phyloP scores from a whole-genome alignment of 2,329 filamentous ascomycete species.

The Aspergillus sp. region DNA sequence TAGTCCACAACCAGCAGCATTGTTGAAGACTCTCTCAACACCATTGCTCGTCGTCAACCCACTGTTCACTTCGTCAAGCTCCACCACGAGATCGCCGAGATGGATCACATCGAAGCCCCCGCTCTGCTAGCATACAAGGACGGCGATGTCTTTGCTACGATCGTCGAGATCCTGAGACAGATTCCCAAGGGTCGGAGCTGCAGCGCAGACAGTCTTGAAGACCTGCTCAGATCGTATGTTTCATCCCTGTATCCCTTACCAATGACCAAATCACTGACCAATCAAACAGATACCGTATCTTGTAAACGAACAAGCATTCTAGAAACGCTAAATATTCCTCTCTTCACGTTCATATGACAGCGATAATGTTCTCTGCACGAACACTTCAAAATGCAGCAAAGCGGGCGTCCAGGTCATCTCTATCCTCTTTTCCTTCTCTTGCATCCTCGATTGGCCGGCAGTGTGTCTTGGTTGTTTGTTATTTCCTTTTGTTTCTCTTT shows the following conservation, averaged over 20 bases:
- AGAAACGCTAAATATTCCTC: not conserved
- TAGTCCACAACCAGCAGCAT: constrained; percentile 73
- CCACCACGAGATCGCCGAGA: constrained; percentile 88
- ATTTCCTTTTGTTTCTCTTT: not conserved
- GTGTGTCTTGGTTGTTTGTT: not conserved
- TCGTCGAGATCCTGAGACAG: constrained; percentile 84
- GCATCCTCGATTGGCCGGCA: not conserved
- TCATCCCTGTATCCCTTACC: not conserved
- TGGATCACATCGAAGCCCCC: constrained; percentile 84
- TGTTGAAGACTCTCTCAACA: constrained; percentile 75
- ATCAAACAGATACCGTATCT: constrained; percentile 7
- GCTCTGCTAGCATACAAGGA: constrained; percentile 86
- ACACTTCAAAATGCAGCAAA: constrained; percentile 1
- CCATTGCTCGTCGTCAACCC: constrained; percentile 70
- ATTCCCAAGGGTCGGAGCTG: constrained; percentile 64
- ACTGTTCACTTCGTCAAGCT: constrained; percentile 86
- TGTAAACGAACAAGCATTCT: constrained; percentile 1
- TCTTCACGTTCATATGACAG: not conserved
- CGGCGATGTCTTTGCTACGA: constrained; percentile 85
- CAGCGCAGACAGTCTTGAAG: constrained; percentile 58
- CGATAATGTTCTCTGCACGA: not conserved
- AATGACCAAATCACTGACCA: not conserved
- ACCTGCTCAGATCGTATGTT: constrained; percentile 57
- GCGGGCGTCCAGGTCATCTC: constrained; percentile 6
- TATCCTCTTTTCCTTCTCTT: not conserved